These are phyloP conservation scores for Boletus reticulatus DNA, from an alignment of 768 basidiomycete genomes.

Conservation along the genomic window DNA sequence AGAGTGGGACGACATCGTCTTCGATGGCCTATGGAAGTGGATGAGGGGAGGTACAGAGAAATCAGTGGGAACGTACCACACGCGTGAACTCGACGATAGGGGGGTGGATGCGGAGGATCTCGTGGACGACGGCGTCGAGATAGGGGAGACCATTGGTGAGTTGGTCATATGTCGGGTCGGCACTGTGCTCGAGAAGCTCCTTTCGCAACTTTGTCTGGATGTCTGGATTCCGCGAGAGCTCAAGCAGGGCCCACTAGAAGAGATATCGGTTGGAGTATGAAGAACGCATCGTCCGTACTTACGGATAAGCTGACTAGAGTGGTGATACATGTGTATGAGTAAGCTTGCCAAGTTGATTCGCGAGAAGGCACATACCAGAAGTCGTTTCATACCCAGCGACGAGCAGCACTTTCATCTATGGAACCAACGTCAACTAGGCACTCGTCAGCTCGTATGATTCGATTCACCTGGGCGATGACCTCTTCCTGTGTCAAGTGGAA, in stretches of 20 bases:
- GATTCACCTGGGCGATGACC: constrained; percentile 25
- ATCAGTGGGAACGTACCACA: constrained; percentile 1
- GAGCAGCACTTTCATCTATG: constrained; percentile 18
- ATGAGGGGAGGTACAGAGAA: constrained; percentile 5
- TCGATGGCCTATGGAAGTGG: constrained; percentile 39
- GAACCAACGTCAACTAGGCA: neutral
- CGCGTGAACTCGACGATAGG: constrained; percentile 26
- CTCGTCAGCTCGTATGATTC: neutral
- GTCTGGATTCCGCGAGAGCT: constrained; percentile 44
- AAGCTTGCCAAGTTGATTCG: no score
- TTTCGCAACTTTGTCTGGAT: constrained; percentile 48
- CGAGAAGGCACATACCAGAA: constrained; percentile 3
- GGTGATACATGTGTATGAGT: neutral
- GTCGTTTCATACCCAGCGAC: constrained; percentile 23
- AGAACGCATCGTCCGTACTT: neutral
- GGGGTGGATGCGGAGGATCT: constrained; percentile 43
- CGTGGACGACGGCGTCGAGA: constrained; percentile 50
- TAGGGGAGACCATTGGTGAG: constrained; percentile 49
- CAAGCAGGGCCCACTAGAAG: constrained; percentile 55
- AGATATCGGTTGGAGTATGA: neutral
- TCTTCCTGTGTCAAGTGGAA: constrained; percentile 28
- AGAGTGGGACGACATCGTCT: constrained; percentile 60
- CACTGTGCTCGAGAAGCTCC: constrained; percentile 42
- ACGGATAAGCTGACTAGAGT: constrained; percentile 18
- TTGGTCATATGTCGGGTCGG: constrained; percentile 55